Percentiles rank a stretch among this genome's conserved stretches.
These are phyloP conservation scores for Magnusiomyces suaveolens DNA, from an alignment of 1,139 yeast species.

Conservation along the genomic window DNA sequence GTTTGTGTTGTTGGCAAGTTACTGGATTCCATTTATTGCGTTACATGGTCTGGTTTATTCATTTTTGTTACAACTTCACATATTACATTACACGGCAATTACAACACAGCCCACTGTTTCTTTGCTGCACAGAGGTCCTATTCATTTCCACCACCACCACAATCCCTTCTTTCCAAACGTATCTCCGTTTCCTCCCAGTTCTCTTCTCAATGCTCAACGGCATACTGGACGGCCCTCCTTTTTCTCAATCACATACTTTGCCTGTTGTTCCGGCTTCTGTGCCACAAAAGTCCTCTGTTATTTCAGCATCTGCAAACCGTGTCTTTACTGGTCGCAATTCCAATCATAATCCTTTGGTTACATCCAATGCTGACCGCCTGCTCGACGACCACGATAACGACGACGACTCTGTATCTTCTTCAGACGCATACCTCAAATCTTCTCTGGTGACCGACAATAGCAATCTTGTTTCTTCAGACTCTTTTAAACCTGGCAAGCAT, in stretches of 20 bases:
- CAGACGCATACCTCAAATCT: conserved; percentile 48
- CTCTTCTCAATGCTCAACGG: background rate
- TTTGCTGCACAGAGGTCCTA: background rate
- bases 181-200: background rate
- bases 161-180: background rate
- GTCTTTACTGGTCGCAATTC: background rate
- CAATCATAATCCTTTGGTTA: background rate
- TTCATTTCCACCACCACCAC: background rate
- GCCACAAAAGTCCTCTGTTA: background rate
- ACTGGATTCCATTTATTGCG: too few species aligned
- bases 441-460: conserved; percentile 59
- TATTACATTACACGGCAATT: background rate
- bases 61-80: background rate
- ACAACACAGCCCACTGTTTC: background rate
- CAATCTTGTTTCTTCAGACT: conserved; percentile 27
- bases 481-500: conserved; percentile 1
- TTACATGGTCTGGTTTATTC: too few species aligned
- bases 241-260: background rate
- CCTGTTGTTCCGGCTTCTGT: background rate
- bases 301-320: background rate
- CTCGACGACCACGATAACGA: background rate
- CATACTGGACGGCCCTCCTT: background rate
- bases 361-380: background rate
- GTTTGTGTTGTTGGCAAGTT: too few species aligned
- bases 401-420: conserved; percentile 25